Conservation (phyloP, 306 rosid genomes). For the Medicago lupulina region DNA sequence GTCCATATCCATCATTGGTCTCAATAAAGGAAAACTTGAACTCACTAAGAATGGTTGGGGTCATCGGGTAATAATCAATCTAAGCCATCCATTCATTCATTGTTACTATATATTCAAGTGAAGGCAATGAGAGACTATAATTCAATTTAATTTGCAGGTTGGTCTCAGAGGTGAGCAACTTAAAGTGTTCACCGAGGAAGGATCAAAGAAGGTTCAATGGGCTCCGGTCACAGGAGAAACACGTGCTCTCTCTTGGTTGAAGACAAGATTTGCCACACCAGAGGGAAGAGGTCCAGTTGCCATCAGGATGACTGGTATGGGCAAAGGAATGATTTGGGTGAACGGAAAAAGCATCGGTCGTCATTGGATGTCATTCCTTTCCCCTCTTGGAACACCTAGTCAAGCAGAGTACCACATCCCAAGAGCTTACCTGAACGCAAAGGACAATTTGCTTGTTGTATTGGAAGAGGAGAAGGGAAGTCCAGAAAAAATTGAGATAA, state of each 20-base stretch:
- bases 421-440: slow-evolving; percentile 59
- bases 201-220: slow-evolving; percentile 59
- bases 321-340: slow-evolving; percentile 84
- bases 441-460: slow-evolving; percentile 65
- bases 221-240: slow-evolving; percentile 23
- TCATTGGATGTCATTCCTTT: slow-evolving; percentile 74
- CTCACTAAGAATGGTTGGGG: slow-evolving; percentile 69
- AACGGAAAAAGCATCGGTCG: slow-evolving; percentile 85
- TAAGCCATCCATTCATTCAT: background rate
- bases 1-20: slow-evolving; percentile 56
- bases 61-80: slow-evolving; percentile 52
- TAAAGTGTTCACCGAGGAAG: slow-evolving; percentile 51
- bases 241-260: slow-evolving; percentile 72
- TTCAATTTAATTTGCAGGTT: slow-evolving; percentile 47
- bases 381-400: slow-evolving; percentile 59
- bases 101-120: background rate
- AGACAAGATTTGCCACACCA: slow-evolving; percentile 71
- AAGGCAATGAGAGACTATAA: background rate
- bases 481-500: slow-evolving; percentile 62
- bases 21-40: slow-evolving; percentile 67
- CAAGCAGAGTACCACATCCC: slow-evolving; percentile 92
- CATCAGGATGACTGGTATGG: slow-evolving; percentile 78
- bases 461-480: slow-evolving; percentile 65
- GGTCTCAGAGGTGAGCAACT: slow-evolving; percentile 64
- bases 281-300: slow-evolving; percentile 76